Base-by-base conservation (phyloP, 2,329 filamentous ascomycete species). In the Fusarium fujikuroi region DNA sequence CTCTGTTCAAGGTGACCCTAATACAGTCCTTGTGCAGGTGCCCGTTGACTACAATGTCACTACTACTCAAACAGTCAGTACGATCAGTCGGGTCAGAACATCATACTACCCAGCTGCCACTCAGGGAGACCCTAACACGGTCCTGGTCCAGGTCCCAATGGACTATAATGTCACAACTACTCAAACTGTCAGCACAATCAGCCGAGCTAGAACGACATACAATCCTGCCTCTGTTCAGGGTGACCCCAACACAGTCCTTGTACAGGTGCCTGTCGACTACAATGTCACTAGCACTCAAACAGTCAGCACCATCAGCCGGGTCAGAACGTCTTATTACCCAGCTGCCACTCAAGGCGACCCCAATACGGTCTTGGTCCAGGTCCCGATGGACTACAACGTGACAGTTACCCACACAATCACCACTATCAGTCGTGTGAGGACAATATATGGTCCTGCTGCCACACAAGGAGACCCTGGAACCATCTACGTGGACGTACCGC, bases 401-500 rank as follows among this genome's bases (percentile, higher is more conserved):
- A 68, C 65, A 7, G 54, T 42, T 10, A 69, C 66, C 6, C 15
- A 59, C 14, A 52, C 46, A 7, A 43, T 58, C 5, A 44, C 32
- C 14, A 60, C 46, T 4, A 64, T 67, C 28, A 53, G 39, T 14
- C 46, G 61, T 5, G 37, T 19, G 1, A 43, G 21, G 14, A 68
- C 65, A 7, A 40, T 50, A 3, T 69, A 63, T 50, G 23, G 40
- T 4, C n/a, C 63, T 7, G 57, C 50, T 25, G 57, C 63, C 14
- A 46, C 40, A n/a, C 58, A 63, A n/a, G 63, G 63, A 21, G 66
- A 69, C 14, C 66, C 66, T 2, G 43, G 43, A 4, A 69, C 66
- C 5, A 25, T 69, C 10, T 19, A 47, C 2, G 50, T 70, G 11
- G 16, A 69, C 21, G 36, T 61, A 10, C 66, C 66, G 2, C n/a